Conservation (phyloP, 176 grass and related monocot species). For the Zoysia pacifica region DNA sequence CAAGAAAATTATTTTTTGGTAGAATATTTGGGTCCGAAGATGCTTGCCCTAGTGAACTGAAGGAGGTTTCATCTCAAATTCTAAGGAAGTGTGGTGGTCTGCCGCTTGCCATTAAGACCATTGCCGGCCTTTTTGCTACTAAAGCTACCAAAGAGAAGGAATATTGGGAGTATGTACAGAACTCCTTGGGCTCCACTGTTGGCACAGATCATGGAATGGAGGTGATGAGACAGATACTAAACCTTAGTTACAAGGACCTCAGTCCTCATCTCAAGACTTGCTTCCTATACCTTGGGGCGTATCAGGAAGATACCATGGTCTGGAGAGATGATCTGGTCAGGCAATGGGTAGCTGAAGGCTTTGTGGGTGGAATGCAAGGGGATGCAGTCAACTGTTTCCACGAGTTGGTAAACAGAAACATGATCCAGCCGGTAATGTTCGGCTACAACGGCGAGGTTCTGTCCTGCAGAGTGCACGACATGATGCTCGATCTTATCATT, state of each 20-base stretch:
- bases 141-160: not conserved
- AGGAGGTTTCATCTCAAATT: not conserved
- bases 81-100: constrained; percentile 3
- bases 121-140: constrained; percentile 11
- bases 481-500: constrained; percentile 16
- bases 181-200: not conserved
- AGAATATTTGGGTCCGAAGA: constrained; percentile 4
- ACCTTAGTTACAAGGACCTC: constrained; percentile 12
- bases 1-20: not conserved
- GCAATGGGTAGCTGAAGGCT: constrained; percentile 22
- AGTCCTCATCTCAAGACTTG: not conserved
- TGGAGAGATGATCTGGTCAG: constrained; percentile 4
- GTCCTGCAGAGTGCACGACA: not conserved
- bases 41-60: not conserved
- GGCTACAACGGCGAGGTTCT: not conserved
- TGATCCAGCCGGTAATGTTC: not conserved
- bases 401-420: constrained; percentile 25
- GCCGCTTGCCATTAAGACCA: not conserved
- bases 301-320: constrained; percentile 2
- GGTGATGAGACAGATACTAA: constrained; percentile 6
- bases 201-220: not conserved
- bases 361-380: not conserved
- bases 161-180: not conserved
- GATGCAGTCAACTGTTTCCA: constrained; percentile 10
- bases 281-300: constrained; percentile 1